Conservation (phyloP, 352 stramenopile species). For the Aphanomyces stellatus region DNA sequence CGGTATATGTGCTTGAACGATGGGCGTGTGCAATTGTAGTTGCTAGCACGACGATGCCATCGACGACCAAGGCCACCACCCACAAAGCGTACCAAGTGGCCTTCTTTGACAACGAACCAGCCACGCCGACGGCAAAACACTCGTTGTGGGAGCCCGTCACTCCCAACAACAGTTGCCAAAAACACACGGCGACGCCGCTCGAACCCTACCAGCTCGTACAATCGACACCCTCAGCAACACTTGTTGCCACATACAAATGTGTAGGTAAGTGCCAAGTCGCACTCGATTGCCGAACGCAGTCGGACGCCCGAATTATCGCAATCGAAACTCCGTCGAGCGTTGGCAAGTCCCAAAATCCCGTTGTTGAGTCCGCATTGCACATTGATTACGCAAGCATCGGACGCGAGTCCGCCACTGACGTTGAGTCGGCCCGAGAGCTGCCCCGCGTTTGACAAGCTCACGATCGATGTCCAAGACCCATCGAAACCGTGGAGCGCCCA, state of each 20-base stretch:
- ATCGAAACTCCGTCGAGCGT: conserved; percentile 6
- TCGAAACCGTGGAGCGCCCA: neutral
- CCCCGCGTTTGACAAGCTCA: neutral
- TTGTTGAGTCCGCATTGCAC: neutral
- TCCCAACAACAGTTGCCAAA: neutral
- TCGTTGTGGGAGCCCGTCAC: neutral
- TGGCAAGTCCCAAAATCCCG: conserved; percentile 12
- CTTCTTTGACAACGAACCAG: conserved; percentile 6
- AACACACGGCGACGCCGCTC: neutral
- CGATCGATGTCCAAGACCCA: neutral
- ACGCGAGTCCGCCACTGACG: neutral
- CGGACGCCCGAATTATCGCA: conserved; percentile 1
- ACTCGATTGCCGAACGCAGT: conserved; percentile 1
- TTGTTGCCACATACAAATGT: neutral
- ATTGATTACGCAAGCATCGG: neutral
- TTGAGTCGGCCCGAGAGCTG: neutral
- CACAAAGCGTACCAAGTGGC: neutral
- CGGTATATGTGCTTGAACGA: neutral
- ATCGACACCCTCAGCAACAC: neutral
- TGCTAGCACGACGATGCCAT: neutral
- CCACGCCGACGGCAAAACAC: neutral
- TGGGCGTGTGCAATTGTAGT: too few relatives aligned
- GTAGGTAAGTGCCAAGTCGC: conserved; percentile 6
- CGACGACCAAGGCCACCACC: neutral
- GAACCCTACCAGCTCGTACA: neutral